A percentile compares a stretch with the other conserved stretches of the same genome.
phyloP scores from a whole-genome alignment of 345 rosid species.

The Lepidium sativum region DNA sequence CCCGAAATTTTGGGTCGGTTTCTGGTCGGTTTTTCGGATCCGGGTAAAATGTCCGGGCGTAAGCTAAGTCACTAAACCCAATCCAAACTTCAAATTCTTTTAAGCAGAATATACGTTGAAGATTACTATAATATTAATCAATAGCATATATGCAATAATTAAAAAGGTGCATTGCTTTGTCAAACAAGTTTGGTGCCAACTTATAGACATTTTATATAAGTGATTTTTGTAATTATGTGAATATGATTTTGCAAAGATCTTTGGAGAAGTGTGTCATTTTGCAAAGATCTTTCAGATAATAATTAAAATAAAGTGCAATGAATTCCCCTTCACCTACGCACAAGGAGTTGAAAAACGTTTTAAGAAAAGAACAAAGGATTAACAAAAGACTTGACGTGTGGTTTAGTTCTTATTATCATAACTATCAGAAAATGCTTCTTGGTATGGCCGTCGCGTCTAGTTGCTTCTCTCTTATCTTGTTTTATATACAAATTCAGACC shows the following conservation, averaged over 20 bases:
- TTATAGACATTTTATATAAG: neutral
- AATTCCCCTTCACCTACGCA: slow-evolving; percentile 3
- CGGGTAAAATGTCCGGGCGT: no score
- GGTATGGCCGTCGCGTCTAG: neutral
- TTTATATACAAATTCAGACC: neutral
- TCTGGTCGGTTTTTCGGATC: no score
- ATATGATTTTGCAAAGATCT: slow-evolving; percentile 9
- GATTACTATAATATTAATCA: no score
- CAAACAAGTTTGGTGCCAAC: neutral
- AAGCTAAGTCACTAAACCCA: no score
- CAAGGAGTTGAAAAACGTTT: neutral
- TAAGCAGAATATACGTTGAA: no score
- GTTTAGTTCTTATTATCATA: neutral
- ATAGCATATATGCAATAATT: no score
- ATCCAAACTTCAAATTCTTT: no score
- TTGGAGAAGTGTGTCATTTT: neutral
- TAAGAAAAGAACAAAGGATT: neutral
- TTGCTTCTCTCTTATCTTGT: neutral
- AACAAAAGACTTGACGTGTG: neutral
- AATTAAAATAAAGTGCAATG: neutral
- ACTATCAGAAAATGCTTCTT: neutral
- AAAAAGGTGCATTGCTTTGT: neutral
- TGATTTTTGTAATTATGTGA: neutral
- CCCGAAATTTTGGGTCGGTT: no score
- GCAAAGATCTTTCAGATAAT: no score